These are phyloP conservation scores for Dimargaris cristalligena DNA, from an alignment of 192 early-diverging fungal genomes.

Conservation along the genomic window DNA sequence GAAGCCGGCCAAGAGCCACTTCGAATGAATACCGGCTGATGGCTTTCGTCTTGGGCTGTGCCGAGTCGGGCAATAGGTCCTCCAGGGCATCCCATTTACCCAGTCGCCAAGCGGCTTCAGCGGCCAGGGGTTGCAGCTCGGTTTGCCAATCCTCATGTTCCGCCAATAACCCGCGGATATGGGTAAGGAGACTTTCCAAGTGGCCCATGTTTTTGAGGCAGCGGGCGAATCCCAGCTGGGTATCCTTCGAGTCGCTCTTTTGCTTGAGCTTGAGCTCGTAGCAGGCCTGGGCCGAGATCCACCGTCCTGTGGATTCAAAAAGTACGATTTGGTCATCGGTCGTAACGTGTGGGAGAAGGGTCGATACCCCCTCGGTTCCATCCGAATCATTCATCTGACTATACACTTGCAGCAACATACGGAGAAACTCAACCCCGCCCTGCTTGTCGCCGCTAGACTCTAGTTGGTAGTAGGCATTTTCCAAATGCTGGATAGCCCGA, in stretches of 20 bases:
- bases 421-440: conserved; percentile 18
- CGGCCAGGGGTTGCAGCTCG: conserved; percentile 25
- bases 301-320: conserved; percentile 41
- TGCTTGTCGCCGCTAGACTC: conserved; percentile 7
- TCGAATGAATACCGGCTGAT: conserved; percentile 36
- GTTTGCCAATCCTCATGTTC: conserved; percentile 32
- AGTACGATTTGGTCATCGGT: conserved; percentile 47
- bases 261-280: conserved; percentile 35
- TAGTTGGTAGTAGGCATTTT: conserved; percentile 36
- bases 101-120: conserved; percentile 49
- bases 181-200: conserved; percentile 33
- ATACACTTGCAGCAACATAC: conserved; percentile 41
- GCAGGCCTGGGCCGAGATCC: conserved; percentile 47
- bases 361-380: conserved; percentile 45
- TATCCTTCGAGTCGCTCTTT: conserved; percentile 22
- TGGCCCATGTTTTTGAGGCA: conserved; percentile 52
- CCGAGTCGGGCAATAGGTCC: not conserved
- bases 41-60: no score
- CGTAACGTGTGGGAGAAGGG: conserved; percentile 27
- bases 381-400: conserved; percentile 49
- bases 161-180: conserved; percentile 24
- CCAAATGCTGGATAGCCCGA: conserved; percentile 50
- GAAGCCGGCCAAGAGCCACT: conserved; percentile 30
- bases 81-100: conserved; percentile 40
- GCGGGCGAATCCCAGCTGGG: conserved; percentile 43